Conservation (phyloP, 1,284 basidiomycete species). For the Dichomitus squalens region DNA sequence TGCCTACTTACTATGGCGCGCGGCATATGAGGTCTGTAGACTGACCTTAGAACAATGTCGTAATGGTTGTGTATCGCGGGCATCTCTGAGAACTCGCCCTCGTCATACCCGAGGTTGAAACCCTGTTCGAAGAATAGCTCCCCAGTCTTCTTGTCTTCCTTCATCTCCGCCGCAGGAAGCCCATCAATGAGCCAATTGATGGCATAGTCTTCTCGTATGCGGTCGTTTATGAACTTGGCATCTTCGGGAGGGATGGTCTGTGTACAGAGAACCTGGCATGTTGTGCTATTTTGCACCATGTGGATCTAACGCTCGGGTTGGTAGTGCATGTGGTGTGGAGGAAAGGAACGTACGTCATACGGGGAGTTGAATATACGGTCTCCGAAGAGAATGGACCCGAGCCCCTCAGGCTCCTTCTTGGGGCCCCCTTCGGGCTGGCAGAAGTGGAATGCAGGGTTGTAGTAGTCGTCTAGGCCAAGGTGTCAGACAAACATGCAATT, state of each 20-base stretch:
- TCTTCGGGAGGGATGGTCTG: constrained; percentile 67
- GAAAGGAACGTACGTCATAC: constrained; percentile 67
- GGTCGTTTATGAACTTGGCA: constrained; percentile 88
- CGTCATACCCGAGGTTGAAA: constrained; percentile 78
- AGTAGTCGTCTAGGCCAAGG: constrained; percentile 75
- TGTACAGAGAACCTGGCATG: constrained; percentile 81
- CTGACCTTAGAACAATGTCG: constrained; percentile 77
- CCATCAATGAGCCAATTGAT: constrained; percentile 96
- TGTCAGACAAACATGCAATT: neutral
- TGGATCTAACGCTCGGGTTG: constrained; percentile 54
- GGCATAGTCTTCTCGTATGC: constrained; percentile 92
- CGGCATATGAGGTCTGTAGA: neutral
- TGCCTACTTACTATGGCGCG: neutral
- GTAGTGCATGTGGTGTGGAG: neutral
- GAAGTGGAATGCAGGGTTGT: constrained; percentile 85
- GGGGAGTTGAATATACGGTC: constrained; percentile 94
- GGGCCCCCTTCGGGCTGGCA: constrained; percentile 82
- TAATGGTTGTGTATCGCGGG: constrained; percentile 93
- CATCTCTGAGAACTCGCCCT: constrained; percentile 48
- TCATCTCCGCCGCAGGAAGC: constrained; percentile 92
- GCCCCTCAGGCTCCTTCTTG: constrained; percentile 80
- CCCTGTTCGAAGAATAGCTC: constrained; percentile 91
- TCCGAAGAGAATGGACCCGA: constrained; percentile 94
- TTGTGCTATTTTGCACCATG: constrained; percentile 74
- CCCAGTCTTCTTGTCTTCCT: constrained; percentile 72